A percentile compares a stretch with the other conserved stretches of the same genome.
phyloP scores from a whole-genome alignment of 2,329 filamentous ascomycete genomes.

The Leptosphaerulina australis region DNA sequence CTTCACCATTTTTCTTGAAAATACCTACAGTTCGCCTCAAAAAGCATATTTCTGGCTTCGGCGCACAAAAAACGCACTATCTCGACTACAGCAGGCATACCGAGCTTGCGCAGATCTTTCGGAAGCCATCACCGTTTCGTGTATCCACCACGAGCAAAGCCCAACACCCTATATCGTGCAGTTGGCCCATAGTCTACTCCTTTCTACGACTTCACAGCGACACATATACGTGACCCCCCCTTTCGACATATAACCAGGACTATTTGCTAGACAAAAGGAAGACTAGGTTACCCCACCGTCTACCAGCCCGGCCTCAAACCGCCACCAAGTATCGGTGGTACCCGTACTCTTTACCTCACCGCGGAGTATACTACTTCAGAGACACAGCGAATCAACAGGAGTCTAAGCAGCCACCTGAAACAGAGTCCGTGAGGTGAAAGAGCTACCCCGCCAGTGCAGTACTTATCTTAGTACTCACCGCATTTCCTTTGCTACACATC shows the following conservation, averaged over 20 bases:
- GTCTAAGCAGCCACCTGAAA: neutral
- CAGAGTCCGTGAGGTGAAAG: neutral
- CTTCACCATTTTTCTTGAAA: neutral
- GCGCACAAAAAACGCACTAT: neutral
- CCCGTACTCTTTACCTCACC: neutral
- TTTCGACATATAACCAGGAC: neutral
- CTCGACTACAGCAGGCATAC: conserved; percentile 9
- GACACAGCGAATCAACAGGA: neutral
- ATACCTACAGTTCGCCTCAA: neutral
- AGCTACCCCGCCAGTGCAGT: conserved; percentile 12
- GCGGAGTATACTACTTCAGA: neutral
- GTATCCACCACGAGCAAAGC: conserved; percentile 16
- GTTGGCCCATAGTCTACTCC: neutral
- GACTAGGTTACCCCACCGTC: conserved; percentile 22
- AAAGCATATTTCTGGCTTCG: neutral
- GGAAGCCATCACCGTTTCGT: conserved; percentile 21
- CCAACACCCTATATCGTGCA: conserved; percentile 11
- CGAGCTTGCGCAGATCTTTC: conserved; percentile 20
- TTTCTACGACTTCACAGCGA: neutral
- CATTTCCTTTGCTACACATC: neutral
- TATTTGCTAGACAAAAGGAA: conserved; percentile 1
- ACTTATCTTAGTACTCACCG: conserved; percentile 7
- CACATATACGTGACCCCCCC: neutral
- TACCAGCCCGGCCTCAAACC: conserved; percentile 21
- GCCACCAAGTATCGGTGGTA: conserved; percentile 13